Base-by-base conservation (phyloP, 208 protist genomes). In the Acanthamoeba sp. region DNA sequence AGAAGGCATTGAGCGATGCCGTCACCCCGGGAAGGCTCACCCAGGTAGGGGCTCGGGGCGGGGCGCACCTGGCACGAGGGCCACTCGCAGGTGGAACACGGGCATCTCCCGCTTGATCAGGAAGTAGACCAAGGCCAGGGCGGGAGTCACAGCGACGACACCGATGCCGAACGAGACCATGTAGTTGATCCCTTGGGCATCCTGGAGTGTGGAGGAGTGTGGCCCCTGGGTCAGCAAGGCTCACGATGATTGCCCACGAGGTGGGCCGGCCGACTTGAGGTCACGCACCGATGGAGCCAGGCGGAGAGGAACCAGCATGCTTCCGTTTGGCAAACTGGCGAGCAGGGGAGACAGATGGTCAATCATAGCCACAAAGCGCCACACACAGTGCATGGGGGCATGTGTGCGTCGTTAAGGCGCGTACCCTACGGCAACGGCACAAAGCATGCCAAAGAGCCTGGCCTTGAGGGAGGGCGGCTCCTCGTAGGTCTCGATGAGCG, bases 121-220 rank as follows among this genome's bases (percentile, higher is more conserved):
- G 50, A 89, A 66, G 82, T 89, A 89, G 50, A 59, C 32, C 18
- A 66, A 14, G 18, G 82, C 82, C 24, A 89, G 52, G 10, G 32
- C 50, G 20, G 82, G 82, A 4, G 82, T 89, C 32, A 89, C 52
- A 24, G 24, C 14, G n/a, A 89, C 29, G 3, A 89, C 82, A 24
- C 82, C 82, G 82, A 89, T 89, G 5, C 50, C 45, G 48, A 89
- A 89, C 6, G 82, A 89, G 6, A 89, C 38, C 27, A 89, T 89
- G 82, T 89, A 89, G 34, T 89, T 89, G 50, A 89, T 89, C n/a
- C 82, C 82, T 66, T 59, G 52, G 22, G 82, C 82, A 29, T 66
- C 29, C 82, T 89, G 18, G 10, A 36, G 6, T 27, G 76, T 27
- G 7, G 5, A 16, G 1, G 1, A 16, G 20, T 20, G 48, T 52